phyloP scores from a whole-genome alignment of 2,329 filamentous ascomycete species.

The Phaeophleospora eucalypticola region DNA sequence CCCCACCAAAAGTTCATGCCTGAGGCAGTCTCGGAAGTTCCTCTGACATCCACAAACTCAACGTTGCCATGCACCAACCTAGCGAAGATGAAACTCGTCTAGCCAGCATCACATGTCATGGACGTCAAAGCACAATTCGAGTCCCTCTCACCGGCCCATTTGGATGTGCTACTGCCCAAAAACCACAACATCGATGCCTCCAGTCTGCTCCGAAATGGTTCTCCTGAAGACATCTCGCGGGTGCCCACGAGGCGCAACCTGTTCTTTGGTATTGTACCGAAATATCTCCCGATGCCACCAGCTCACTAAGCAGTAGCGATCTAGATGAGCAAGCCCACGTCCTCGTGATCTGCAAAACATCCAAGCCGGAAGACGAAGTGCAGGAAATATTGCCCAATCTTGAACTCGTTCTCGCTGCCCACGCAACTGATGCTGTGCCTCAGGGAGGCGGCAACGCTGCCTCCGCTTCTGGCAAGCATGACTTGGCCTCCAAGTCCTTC shows the following conservation, averaged over 20 bases:
- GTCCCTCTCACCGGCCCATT: slow-evolving; percentile 19
- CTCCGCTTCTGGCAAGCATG: slow-evolving; percentile 30
- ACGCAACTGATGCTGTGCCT: slow-evolving; percentile 32
- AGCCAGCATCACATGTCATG: slow-evolving; percentile 4
- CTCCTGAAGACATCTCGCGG: slow-evolving; percentile 21
- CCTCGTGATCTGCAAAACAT: slow-evolving; percentile 24
- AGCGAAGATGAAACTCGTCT: neutral
- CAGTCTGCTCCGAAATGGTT: slow-evolving; percentile 17
- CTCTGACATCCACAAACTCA: neutral
- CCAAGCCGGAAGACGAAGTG: slow-evolving; percentile 15
- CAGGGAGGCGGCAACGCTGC: slow-evolving; percentile 26
- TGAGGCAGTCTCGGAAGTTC: neutral
- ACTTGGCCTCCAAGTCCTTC: slow-evolving; percentile 21
- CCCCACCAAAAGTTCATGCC: neutral
- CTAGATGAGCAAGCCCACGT: slow-evolving; percentile 28
- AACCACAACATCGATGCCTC: slow-evolving; percentile 19
- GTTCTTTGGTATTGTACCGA: slow-evolving; percentile 26
- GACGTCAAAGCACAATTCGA: slow-evolving; percentile 21
- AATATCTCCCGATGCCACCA: neutral
- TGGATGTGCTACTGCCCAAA: slow-evolving; percentile 28
- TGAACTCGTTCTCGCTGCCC: slow-evolving; percentile 28
- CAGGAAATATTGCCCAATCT: slow-evolving; percentile 23
- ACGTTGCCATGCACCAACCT: neutral
- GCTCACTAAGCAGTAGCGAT: slow-evolving; percentile 21
- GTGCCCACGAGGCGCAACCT: slow-evolving; percentile 26